Conservation (phyloP, 2,329 filamentous ascomycete species). For the Aspergillus transmontanensis region DNA sequence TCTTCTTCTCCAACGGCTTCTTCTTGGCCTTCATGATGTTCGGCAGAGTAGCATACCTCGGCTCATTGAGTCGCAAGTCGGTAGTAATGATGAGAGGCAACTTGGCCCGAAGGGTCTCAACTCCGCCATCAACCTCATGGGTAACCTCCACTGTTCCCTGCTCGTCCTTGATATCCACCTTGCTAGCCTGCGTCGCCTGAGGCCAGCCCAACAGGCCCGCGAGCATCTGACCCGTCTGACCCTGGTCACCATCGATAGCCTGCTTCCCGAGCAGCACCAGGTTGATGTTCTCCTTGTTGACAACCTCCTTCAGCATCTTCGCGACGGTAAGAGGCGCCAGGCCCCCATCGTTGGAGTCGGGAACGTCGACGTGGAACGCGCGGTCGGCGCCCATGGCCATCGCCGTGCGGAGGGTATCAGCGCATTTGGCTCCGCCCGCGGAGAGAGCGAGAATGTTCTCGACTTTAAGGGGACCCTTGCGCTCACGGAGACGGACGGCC, state of each 20-base stretch:
- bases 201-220: slow-evolving; percentile 89
- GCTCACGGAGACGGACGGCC: slow-evolving; percentile 90
- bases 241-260: slow-evolving; percentile 94
- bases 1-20: slow-evolving; percentile 96
- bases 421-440: slow-evolving; percentile 83
- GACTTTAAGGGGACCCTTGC: slow-evolving; percentile 73
- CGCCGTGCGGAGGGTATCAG: slow-evolving; percentile 87
- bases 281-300: slow-evolving; percentile 83
- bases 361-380: slow-evolving; percentile 80
- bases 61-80: slow-evolving; percentile 91
- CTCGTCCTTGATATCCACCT: slow-evolving; percentile 72
- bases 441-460: slow-evolving; percentile 90
- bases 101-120: slow-evolving; percentile 82
- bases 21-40: slow-evolving; percentile 99
- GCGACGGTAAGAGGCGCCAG: slow-evolving; percentile 90
- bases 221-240: slow-evolving; percentile 97
- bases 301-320: slow-evolving; percentile 80
- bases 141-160: slow-evolving; percentile 74
- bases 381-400: slow-evolving; percentile 99
- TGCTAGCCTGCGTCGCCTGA: slow-evolving; percentile 90
- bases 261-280: slow-evolving; percentile 95
- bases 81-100: slow-evolving; percentile 94
- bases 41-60: slow-evolving; percentile 88
- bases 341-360: slow-evolving; percentile 65
- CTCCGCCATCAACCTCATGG: slow-evolving; percentile 92